Evolutionary conservation across 2,329 filamentous ascomycete species (phyloP).

Genomic region (Cryphonectria japonica): DNA sequence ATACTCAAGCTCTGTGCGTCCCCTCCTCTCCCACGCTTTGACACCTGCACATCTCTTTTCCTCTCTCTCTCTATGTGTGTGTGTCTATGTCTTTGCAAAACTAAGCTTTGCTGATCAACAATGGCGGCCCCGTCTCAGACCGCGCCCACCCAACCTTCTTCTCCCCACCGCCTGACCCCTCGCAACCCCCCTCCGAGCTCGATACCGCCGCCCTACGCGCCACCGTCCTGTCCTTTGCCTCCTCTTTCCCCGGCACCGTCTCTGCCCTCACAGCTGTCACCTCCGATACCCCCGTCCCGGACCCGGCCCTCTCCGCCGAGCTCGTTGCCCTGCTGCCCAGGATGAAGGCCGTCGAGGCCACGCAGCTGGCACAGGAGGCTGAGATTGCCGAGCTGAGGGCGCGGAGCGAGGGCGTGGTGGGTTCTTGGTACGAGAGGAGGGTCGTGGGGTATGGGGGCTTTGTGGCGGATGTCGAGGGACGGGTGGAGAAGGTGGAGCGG

Average conservation of each 20-base stretch:
- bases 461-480: constrained; percentile 72
- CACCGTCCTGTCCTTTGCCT: constrained; percentile 59
- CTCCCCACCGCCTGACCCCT: constrained; percentile 41
- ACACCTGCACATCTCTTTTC: no score
- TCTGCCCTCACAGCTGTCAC: constrained; percentile 60
- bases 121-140: constrained; percentile 42
- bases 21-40: background rate
- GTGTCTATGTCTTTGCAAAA: constrained; percentile 9
- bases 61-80: no score
- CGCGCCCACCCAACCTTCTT: constrained; percentile 59
- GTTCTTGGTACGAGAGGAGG: constrained; percentile 74
- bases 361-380: constrained; percentile 63
- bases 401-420: constrained; percentile 64
- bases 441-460: constrained; percentile 69
- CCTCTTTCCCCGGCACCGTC: constrained; percentile 58
- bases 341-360: constrained; percentile 63
- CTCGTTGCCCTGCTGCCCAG: constrained; percentile 63
- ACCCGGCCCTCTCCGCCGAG: constrained; percentile 56
- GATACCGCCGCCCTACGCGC: constrained; percentile 55
- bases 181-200: constrained; percentile 56
- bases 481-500: constrained; percentile 68
- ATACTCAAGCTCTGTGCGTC: constrained; percentile 63
- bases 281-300: constrained; percentile 60
- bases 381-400: constrained; percentile 67
- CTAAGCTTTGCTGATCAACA: background rate